Base-by-base conservation (phyloP, 805 yeast genomes). In the Wickerhamomyces pijperi region DNA sequence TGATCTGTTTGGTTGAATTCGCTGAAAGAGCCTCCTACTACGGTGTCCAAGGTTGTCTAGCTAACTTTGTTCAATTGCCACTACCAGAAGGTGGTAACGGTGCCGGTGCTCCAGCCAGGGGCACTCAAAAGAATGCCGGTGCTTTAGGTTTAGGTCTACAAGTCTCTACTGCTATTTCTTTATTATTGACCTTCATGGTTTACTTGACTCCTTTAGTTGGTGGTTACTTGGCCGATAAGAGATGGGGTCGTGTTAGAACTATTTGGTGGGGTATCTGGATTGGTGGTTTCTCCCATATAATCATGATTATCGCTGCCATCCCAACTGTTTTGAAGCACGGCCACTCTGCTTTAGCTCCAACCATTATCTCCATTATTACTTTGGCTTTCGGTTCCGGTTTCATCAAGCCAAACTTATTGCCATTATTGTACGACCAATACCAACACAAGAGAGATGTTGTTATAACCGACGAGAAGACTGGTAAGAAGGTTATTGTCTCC, bases 361-460 rank as follows among this genome's bases (percentile, higher is more conserved):
- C 76, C 16, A 52, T 63, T 39, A 53, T 55, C 15, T 45, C 65
- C 20, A 59, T 64, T 37, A 44, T 64, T 42, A 54, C 76, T 39
- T 73, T 83, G 50, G 90, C 90, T 48, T 49, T 80, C 32, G 90
- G 86, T 32, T 78, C 92, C 25, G 92, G 92, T 53, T 80, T 86
- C 49, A 83, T 83, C 55, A 83, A 83, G 57, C 68, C 87, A 32
- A 82, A 82, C 50, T 44, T 53, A 66, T 76, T 82, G 23, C 74
- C 86, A 5, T 66, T 83, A 55, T 76, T 83, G 55, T 88, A 86
- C 58, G 84, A 79, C 51, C 85, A 79, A 60, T 76, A 72, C 54
- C 77, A 79, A 35, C 72, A 75, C 54, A 64, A 72, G 41, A 67
- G 70, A 47, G 80, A 76, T 45, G 74, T 70, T 37, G 73, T 83